These are phyloP conservation scores for Excoecaria agallocha DNA, from an alignment of 345 rosid species.

Conservation along the genomic window DNA sequence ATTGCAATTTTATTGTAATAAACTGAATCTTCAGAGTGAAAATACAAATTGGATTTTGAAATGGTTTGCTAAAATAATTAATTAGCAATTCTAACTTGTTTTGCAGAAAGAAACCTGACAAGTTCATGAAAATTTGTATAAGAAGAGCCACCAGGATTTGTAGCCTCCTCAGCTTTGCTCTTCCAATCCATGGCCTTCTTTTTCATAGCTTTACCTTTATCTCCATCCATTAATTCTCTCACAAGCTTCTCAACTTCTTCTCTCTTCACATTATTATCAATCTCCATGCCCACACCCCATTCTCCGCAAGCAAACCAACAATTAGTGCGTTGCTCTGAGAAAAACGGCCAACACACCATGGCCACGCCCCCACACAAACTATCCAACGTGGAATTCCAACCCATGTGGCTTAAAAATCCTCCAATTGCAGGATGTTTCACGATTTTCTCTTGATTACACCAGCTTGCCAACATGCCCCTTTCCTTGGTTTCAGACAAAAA, in stretches of 20 bases:
- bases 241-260: conserved; percentile 11
- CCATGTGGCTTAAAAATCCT: conserved; percentile 8
- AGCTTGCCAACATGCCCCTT: neutral
- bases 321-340: conserved; percentile 2
- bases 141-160: neutral
- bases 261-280: conserved; percentile 1
- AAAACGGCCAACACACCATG: conserved; percentile 3
- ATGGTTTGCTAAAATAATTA: too few relatives aligned
- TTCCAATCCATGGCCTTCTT: conserved; percentile 10
- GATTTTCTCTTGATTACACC: conserved; percentile 10
- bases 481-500: neutral
- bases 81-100: neutral
- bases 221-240: conserved; percentile 2
- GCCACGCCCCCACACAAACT: conserved; percentile 1
- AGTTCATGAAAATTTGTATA: neutral
- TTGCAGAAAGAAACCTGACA: neutral
- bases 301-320: conserved; percentile 8
- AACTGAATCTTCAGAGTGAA: too few relatives aligned
- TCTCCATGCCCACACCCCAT: conserved; percentile 12
- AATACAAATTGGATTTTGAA: too few relatives aligned
- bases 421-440: conserved; percentile 9
- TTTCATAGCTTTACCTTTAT: conserved; percentile 3
- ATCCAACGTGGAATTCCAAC: conserved; percentile 13
- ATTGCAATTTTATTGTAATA: too few relatives aligned
- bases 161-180: neutral